Percentiles rank a stretch among this genome's conserved stretches.
These are phyloP conservation scores for Dittrichia graveolens DNA, from an alignment of 129 eudicot species.

Conservation along the genomic window DNA sequence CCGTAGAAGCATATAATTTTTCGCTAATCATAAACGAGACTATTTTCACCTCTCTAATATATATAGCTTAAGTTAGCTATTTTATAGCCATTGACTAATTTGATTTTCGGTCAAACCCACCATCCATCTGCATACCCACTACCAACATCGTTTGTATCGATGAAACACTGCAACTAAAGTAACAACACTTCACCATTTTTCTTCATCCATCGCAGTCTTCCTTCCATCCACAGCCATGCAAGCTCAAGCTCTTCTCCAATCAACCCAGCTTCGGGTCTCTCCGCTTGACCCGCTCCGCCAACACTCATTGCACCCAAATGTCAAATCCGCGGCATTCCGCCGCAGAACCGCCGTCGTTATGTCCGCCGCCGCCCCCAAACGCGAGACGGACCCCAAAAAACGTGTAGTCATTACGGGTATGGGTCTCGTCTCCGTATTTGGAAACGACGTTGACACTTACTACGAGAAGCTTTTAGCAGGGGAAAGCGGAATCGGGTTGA, in stretches of 20 bases:
- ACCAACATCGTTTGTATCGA: constrained; percentile 29
- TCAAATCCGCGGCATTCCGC: constrained; percentile 6
- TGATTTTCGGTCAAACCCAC: constrained; percentile 25
- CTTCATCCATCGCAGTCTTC: background rate
- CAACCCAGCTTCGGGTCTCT: constrained; percentile 49
- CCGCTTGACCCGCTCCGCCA: constrained; percentile 43
- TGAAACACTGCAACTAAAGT: background rate
- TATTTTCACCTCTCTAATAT: no score
- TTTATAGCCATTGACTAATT: background rate
- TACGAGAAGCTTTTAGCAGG: constrained; percentile 78
- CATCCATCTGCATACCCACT: constrained; percentile 11
- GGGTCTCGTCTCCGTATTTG: constrained; percentile 91
- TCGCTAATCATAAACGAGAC: no score
- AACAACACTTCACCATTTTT: background rate
- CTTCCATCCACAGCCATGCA: constrained; percentile 50
- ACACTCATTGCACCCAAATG: constrained; percentile 20
- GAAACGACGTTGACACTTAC: constrained; percentile 79
- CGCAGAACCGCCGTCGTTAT: constrained; percentile 26
- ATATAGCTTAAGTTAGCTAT: no score
- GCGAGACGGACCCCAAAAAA: constrained; percentile 92
- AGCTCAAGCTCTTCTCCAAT: constrained; percentile 47
- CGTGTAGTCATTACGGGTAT: constrained; percentile 89
- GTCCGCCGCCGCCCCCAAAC: constrained; percentile 51
- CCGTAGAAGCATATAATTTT: no score
- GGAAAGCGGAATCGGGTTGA: constrained; percentile 66